Conservation (phyloP, 805 yeast species). For the Candida endomychidarum region DNA sequence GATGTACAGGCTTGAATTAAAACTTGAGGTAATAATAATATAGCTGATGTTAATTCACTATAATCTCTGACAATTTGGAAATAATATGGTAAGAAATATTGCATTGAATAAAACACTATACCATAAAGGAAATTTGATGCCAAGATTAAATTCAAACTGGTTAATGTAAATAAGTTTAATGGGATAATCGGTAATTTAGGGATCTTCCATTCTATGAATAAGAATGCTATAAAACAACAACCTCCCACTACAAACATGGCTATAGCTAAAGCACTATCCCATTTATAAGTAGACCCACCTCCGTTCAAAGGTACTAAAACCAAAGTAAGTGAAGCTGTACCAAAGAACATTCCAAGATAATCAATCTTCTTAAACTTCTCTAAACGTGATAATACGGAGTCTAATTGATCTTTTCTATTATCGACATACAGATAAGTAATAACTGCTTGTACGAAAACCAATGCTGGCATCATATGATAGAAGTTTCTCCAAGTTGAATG, state of each 20-base stretch:
- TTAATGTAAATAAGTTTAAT: conserved; percentile 38
- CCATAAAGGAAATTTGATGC: conserved; percentile 47
- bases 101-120: conserved; percentile 45
- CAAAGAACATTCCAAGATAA: conserved; percentile 49
- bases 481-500: conserved; percentile 51
- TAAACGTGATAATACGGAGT: conserved; percentile 28
- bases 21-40: conserved; percentile 45
- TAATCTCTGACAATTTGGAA: conserved; percentile 35
- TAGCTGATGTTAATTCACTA: conserved; percentile 40
- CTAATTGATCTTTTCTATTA: conserved; percentile 25
- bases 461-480: conserved; percentile 48
- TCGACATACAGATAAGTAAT: conserved; percentile 30
- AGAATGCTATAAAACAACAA: conserved; percentile 37
- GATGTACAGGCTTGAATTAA: conserved; percentile 43
- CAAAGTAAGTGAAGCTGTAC: conserved; percentile 49
- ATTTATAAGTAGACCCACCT: conserved; percentile 58
- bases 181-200: conserved; percentile 58
- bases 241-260: conserved; percentile 36
- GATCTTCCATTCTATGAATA: conserved; percentile 50
- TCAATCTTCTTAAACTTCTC: conserved; percentile 50
- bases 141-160: conserved; percentile 32
- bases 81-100: conserved; percentile 39
- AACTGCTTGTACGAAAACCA: conserved; percentile 30
- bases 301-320: conserved; percentile 57
- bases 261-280: conserved; percentile 48